Evolutionary conservation across 108 stramenopile species (phyloP), one percentile per base, ranked within the genome.

Genomic region (Conticribra guillardii): DNA sequence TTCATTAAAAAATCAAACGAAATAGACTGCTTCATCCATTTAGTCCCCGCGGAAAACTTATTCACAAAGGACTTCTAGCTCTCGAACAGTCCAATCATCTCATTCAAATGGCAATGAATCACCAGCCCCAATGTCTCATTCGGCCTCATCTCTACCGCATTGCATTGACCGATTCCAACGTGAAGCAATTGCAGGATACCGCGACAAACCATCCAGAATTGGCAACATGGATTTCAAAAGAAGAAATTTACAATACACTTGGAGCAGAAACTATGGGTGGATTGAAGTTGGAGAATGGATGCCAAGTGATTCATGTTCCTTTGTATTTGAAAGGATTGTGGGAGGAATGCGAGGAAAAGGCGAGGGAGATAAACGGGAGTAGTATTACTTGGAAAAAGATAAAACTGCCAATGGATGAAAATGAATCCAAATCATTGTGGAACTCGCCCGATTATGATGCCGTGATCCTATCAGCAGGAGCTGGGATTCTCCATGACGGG

Each of bases 41-140:
- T 50, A 89, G 84, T 17, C 93, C 93, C 22, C 75, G 75, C 27
- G 94, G 94, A 4, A 95, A 95, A 63, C 53, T 95, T 19, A 85
- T 88, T 14, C 76, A 85, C 62, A 68, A 73, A 50, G 94, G 94
- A 23, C n/a, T 89, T 21, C 76, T 87, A 50, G 91, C 88, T 15
- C 67, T 95, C 16, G 67, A 81, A 15, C 60, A 81, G 0, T 79
- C 87, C 8, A 84, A 80, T 66, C 53, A 54, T 29, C 71, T 94
- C 8, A 29, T 94, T 33, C 31, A 85, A 24, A 51, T 41, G 18
- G 85, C 89, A 11, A 46, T 60, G 14, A 52, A 60, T 14, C 69
- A 83, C 31, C 54, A 69, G 54, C 68, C 82, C 15, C 30, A 77
- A 44, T 81, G 83, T 64, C 55, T 84, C 9, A 50, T 90, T 37